These are phyloP conservation scores for Aspergillus pseudotamarii DNA, from an alignment of 2,329 filamentous ascomycete genomes.

Conservation along the genomic window DNA sequence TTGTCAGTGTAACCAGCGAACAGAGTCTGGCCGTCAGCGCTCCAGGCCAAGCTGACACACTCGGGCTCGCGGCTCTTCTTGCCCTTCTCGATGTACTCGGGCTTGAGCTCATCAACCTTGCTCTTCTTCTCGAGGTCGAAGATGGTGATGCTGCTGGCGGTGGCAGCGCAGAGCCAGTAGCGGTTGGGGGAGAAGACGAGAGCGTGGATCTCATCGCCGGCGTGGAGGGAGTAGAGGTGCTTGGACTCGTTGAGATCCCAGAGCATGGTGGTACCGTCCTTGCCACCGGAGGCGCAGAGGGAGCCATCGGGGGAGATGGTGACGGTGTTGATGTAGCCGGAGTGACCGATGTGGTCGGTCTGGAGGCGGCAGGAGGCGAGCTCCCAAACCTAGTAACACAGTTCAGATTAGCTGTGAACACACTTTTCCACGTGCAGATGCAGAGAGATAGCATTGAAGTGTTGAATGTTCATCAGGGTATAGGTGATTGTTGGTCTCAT, in stretches of 20 bases:
- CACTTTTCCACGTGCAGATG: constrained; percentile 5
- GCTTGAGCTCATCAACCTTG: constrained; percentile 99
- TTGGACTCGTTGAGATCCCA: constrained; percentile 99
- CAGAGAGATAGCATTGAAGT: constrained; percentile 14
- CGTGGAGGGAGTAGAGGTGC: constrained; percentile 99
- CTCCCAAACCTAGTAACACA: constrained; percentile 82
- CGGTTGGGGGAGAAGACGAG: constrained; percentile 99
- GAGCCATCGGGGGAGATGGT: constrained; percentile 99
- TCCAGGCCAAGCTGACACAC: constrained; percentile 97
- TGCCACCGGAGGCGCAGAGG: constrained; percentile 97
- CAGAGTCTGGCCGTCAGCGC: constrained; percentile 96
- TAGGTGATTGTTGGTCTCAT: constrained; percentile 98
- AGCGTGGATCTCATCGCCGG: constrained; percentile 99
- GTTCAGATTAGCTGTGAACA: background rate
- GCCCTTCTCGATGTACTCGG: constrained; percentile 91
- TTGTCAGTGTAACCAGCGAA: constrained; percentile 99
- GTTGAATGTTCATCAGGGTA: constrained; percentile 43
- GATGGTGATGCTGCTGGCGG: constrained; percentile 97
- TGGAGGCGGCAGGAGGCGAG: constrained; percentile 98
- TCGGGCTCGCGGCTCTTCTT: constrained; percentile 99
- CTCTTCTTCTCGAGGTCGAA: constrained; percentile 99
- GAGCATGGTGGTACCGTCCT: constrained; percentile 99
- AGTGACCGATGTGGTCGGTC: constrained; percentile 99
- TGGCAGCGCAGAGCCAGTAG: constrained; percentile 99
- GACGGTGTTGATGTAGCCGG: constrained; percentile 99